A percentile compares a stretch with the other conserved stretches of the same genome.
phyloP scores from a whole-genome alignment of 2,329 filamentous ascomycete genomes.

The Teratosphaeria zuluensis region DNA sequence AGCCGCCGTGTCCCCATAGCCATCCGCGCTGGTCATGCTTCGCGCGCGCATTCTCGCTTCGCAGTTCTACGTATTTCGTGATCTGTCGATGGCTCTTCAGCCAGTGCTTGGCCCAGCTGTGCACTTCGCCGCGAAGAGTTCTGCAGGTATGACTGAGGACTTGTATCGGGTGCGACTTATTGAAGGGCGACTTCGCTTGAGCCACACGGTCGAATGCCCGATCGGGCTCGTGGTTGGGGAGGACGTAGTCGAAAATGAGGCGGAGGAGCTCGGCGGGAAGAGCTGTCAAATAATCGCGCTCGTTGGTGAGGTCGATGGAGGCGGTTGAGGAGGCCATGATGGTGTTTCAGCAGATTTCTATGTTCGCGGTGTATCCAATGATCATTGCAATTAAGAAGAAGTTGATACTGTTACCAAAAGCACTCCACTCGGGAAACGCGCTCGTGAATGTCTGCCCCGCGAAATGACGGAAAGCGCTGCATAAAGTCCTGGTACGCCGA shows the following conservation, averaged over 20 bases:
- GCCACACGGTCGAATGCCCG: conserved; percentile 2
- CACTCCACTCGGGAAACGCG: neutral
- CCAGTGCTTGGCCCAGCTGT: conserved; percentile 20
- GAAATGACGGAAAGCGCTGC: neutral
- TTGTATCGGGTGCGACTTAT: conserved; percentile 10
- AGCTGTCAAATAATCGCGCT: conserved; percentile 13
- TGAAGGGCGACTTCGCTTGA: neutral
- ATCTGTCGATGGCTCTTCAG: conserved; percentile 16
- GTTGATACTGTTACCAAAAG: neutral
- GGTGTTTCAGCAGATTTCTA: neutral
- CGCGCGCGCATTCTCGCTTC: neutral
- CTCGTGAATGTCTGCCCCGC: neutral
- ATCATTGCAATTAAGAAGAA: neutral
- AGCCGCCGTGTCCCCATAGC: conserved; percentile 4
- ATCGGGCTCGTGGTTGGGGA: conserved; percentile 17
- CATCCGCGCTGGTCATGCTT: neutral
- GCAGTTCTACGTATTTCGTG: conserved; percentile 12
- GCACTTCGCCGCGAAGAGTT: conserved; percentile 14
- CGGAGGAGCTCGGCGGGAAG: conserved; percentile 21
- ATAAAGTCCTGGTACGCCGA: neutral
- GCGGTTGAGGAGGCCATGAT: neutral
- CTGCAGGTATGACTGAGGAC: conserved; percentile 15
- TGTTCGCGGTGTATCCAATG: neutral
- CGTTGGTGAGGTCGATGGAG: neutral
- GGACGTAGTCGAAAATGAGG: conserved; percentile 19